phyloP scores from a whole-genome alignment of 768 basidiomycete species.

The Tricholomella constricta region DNA sequence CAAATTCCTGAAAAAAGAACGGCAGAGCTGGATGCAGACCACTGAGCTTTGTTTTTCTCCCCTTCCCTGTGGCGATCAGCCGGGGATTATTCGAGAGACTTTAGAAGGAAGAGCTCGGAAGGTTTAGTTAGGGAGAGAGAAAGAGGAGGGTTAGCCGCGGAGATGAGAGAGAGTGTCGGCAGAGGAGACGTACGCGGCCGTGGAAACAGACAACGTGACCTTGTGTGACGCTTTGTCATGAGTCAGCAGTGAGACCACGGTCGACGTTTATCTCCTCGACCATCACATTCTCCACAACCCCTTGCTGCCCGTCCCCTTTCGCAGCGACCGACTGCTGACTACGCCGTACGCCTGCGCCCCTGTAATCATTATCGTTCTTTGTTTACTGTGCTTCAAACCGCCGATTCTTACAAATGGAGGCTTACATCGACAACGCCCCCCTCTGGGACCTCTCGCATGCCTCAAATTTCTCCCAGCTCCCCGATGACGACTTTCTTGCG shows the following conservation, averaged over 20 bases:
- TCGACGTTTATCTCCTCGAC: conserved; percentile 17
- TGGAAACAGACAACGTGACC: conserved; percentile 16
- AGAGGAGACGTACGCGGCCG: conserved; percentile 4
- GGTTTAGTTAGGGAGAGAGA: neutral
- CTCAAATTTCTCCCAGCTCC: conserved; percentile 59
- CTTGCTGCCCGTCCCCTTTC: neutral
- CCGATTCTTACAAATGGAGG: conserved; percentile 45
- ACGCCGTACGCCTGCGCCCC: no score
- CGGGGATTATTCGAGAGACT: no score
- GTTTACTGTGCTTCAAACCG: conserved; percentile 1
- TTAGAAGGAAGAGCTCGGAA: conserved; percentile 1
- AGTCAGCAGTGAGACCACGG: conserved; percentile 20
- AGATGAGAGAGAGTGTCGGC: conserved; percentile 1
- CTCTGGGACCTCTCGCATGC: conserved; percentile 72
- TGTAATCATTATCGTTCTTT: neutral
- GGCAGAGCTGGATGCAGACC: no score
- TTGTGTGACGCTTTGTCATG: conserved; percentile 15
- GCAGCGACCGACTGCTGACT: conserved; percentile 5
- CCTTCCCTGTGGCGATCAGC: no score
- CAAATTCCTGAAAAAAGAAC: neutral
- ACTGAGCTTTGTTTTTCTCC: no score
- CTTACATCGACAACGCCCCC: conserved; percentile 46
- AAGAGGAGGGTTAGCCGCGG: neutral
- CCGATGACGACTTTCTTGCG: conserved; percentile 77
- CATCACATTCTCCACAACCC: conserved; percentile 7